Conservation (phyloP, 257 asterid genomes). For the Gardenia jasminoides region DNA sequence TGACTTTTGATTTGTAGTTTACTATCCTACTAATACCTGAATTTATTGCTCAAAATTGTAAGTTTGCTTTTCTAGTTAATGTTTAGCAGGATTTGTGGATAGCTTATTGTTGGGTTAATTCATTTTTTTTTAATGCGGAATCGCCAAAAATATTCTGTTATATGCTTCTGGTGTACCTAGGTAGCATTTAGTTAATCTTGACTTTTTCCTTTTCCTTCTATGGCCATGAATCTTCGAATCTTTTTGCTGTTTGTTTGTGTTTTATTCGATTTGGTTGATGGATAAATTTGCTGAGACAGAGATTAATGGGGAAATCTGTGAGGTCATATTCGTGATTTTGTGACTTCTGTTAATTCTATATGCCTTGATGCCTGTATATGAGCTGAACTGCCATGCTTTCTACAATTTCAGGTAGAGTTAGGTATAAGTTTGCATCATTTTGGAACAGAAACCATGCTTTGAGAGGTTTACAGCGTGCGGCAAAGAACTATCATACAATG, state of each 20-base stretch:
- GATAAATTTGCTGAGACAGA: background rate
- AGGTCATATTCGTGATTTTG: background rate
- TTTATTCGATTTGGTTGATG: background rate
- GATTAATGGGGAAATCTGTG: background rate
- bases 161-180: background rate
- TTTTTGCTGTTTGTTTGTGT: background rate
- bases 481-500: constrained; percentile 53
- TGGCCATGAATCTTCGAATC: background rate
- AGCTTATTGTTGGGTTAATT: background rate
- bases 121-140: background rate
- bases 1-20: background rate
- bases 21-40: background rate
- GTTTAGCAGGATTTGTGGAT: background rate
- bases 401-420: constrained; percentile 73
- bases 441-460: constrained; percentile 90
- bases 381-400: constrained; percentile 14
- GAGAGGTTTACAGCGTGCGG: constrained; percentile 63
- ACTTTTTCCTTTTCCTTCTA: background rate
- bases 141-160: too few relatives aligned
- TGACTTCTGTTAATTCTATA: too few relatives aligned
- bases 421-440: constrained; percentile 95
- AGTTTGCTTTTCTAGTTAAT: background rate
- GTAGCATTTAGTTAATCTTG: background rate
- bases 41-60: background rate
- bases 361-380: background rate